A percentile compares a stretch with the other conserved stretches of the same genome.
Evolutionary conservation across 345 rosid species (phyloP).

Genomic region (Rhizophora apiculata): DNA sequence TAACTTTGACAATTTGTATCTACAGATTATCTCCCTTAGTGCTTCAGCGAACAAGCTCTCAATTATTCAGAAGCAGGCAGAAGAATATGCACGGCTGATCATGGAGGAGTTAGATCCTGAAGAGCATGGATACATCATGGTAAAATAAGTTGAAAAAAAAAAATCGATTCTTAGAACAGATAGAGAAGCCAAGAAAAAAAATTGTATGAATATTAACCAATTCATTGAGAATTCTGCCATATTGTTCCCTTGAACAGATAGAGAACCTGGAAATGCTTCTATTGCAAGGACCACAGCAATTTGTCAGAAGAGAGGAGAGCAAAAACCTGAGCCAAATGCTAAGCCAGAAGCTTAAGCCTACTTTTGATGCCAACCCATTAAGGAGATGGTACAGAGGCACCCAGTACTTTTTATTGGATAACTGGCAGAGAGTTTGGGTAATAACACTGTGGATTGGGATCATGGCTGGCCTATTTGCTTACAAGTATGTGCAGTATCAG

Average conservation of each 20-base stretch:
- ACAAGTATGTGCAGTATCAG: background rate
- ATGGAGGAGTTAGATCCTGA: conserved; percentile 91
- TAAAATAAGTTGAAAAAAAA: conserved; percentile 21
- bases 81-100: conserved; percentile 74
- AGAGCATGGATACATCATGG: conserved; percentile 68
- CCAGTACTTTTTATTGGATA: conserved; percentile 57
- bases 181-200: too few relatives aligned
- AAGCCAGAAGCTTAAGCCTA: conserved; percentile 70
- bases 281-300: conserved; percentile 52
- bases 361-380: conserved; percentile 44
- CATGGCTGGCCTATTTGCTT: background rate
- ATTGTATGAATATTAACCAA: background rate
- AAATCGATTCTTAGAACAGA: background rate
- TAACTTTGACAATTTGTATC: background rate
- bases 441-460: background rate
- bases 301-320: conserved; percentile 57
- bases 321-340: conserved; percentile 59
- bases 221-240: background rate
- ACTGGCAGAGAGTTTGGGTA: conserved; percentile 7
- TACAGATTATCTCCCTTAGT: conserved; percentile 66
- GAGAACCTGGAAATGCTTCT: conserved; percentile 61
- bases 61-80: conserved; percentile 65
- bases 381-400: conserved; percentile 36
- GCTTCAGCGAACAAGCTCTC: conserved; percentile 75
- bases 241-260: conserved; percentile 37